These are phyloP conservation scores for Penicillium polonicum DNA, from an alignment of 2,329 filamentous ascomycete species.

Conservation along the genomic window DNA sequence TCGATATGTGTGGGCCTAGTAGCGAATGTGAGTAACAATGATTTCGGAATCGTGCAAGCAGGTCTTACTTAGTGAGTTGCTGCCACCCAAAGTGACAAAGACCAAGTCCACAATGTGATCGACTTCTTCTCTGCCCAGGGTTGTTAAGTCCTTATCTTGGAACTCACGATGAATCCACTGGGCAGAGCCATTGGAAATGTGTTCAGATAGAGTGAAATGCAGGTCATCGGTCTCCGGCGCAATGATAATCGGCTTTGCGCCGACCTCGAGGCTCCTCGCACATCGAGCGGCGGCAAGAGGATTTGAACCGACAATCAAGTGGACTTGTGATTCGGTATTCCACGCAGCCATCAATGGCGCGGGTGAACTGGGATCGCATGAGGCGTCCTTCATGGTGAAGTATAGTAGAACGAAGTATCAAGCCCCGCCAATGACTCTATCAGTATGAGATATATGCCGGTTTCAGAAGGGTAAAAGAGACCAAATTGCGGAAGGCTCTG, in stretches of 20 bases:
- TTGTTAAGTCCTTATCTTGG: conserved; percentile 67
- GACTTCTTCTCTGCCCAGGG: conserved; percentile 76
- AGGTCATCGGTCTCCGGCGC: conserved; percentile 63
- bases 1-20: conserved; percentile 65
- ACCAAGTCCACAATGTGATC: conserved; percentile 81
- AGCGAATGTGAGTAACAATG: conserved; percentile 31
- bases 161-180: conserved; percentile 55
- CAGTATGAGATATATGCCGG: neutral
- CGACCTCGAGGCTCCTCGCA: conserved; percentile 73
- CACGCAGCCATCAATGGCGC: conserved; percentile 42
- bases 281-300: conserved; percentile 84
- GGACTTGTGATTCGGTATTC: conserved; percentile 52
- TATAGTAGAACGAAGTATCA: conserved; percentile 15
- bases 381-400: conserved; percentile 35
- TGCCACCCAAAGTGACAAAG: conserved; percentile 69
- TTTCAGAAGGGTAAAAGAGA: neutral
- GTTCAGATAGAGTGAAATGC: conserved; percentile 55
- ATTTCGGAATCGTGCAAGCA: conserved; percentile 18
- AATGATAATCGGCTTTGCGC: conserved; percentile 77
- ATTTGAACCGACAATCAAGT: conserved; percentile 83
- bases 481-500: neutral
- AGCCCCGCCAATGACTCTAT: conserved; percentile 13
- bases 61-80: conserved; percentile 52
- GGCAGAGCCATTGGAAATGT: conserved; percentile 44
- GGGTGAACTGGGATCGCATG: conserved; percentile 20